Evolutionary conservation across 768 basidiomycete genomes (phyloP).

Genomic region (Kwoniella shandongensis): DNA sequence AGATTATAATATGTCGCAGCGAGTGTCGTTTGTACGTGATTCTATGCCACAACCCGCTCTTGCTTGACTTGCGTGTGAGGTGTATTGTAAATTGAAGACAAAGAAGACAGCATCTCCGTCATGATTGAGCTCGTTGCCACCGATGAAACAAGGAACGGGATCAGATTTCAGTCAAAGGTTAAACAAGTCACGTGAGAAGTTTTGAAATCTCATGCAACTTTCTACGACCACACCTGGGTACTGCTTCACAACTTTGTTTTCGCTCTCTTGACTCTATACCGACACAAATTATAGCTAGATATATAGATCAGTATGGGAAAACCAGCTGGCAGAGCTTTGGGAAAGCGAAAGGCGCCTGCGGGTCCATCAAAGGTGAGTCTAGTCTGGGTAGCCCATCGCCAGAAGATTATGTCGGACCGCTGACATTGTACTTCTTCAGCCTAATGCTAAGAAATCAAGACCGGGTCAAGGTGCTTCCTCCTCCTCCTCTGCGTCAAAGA

Average conservation of each 20-base stretch:
- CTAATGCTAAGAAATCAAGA: slow-evolving; percentile 1
- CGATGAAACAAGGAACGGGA: slow-evolving; percentile 6
- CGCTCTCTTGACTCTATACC: background rate
- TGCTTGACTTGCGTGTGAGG: too few relatives aligned
- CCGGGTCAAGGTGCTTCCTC: background rate
- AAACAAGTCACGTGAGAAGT: slow-evolving; percentile 24
- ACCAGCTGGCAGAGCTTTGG: slow-evolving; percentile 28
- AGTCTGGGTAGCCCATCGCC: background rate
- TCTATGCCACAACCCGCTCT: too few relatives aligned
- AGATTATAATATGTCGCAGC: too few relatives aligned
- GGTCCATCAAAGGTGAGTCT: slow-evolving; percentile 22
- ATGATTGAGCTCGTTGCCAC: too few relatives aligned
- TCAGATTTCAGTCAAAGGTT: background rate
- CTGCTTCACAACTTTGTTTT: background rate
- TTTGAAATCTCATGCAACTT: slow-evolving; percentile 4
- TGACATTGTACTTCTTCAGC: background rate
- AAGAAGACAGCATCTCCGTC: too few relatives aligned
- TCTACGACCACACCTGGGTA: background rate
- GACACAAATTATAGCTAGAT: too few relatives aligned
- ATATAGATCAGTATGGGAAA: slow-evolving; percentile 25
- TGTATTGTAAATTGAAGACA: too few relatives aligned
- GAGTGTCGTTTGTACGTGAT: too few relatives aligned
- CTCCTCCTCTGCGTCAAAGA: too few relatives aligned
- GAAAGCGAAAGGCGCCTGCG: slow-evolving; percentile 38
- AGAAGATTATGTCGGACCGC: background rate